Evolutionary conservation across 108 stramenopile species (phyloP).

Genomic region (Cyclotella sp.): DNA sequence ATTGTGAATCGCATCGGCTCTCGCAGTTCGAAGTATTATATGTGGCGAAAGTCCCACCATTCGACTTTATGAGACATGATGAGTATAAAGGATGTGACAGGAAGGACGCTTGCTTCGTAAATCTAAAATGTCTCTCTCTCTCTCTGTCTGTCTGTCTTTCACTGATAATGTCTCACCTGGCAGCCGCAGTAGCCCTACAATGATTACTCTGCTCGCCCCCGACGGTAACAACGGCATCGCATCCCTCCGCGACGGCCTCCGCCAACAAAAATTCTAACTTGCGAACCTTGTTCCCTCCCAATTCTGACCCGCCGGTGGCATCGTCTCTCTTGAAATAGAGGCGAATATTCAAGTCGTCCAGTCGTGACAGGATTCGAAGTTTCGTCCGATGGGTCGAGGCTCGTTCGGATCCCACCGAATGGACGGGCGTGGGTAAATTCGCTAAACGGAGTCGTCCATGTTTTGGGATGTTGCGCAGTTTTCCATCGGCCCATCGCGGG

Average conservation of each 20-base stretch:
- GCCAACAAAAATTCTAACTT: constrained; percentile 92
- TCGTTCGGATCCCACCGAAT: constrained; percentile 31
- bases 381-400: neutral
- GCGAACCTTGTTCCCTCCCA: constrained; percentile 91
- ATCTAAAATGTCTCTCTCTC: neutral
- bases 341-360: constrained; percentile 45
- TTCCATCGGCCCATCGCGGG: constrained; percentile 55
- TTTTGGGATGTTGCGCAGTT: constrained; percentile 40
- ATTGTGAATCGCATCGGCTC: constrained; percentile 57
- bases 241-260: constrained; percentile 67
- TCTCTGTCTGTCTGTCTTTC: no score
- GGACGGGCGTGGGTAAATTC: constrained; percentile 77
- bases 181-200: constrained; percentile 89
- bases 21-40: constrained; percentile 73
- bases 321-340: constrained; percentile 88
- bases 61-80: constrained; percentile 35
- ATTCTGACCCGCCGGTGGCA: constrained; percentile 80
- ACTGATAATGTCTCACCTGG: constrained; percentile 43
- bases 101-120: constrained; percentile 1
- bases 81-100: neutral
- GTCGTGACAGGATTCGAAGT: constrained; percentile 43
- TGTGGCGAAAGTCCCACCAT: constrained; percentile 83
- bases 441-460: constrained; percentile 62
- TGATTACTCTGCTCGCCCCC: constrained; percentile 94
- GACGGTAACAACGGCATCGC: constrained; percentile 82